phyloP scores from a whole-genome alignment of 495 filamentous ascomycete genomes.

The Astrothelium subdiscretum region DNA sequence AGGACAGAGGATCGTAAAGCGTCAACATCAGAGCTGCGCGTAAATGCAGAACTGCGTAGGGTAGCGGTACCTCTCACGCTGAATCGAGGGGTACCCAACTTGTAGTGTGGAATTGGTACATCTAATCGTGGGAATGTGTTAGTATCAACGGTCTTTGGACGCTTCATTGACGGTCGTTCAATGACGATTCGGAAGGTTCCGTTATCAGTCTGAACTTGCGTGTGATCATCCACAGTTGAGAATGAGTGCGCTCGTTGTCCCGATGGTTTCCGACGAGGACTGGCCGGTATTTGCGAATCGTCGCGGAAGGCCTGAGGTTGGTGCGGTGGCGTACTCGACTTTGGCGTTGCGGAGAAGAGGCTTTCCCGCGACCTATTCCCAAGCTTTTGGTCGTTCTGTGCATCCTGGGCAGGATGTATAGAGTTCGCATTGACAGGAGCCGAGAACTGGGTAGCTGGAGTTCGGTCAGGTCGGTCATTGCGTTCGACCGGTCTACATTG shows the following conservation, averaged over 20 bases:
- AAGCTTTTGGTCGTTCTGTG: constrained; percentile 27
- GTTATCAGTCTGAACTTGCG: constrained; percentile 38
- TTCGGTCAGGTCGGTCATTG: not conserved
- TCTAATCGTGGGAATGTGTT: constrained; percentile 49
- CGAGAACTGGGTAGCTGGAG: not conserved
- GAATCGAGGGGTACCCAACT: constrained; percentile 73
- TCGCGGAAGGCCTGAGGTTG: constrained; percentile 1
- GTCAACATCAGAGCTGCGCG: constrained; percentile 41
- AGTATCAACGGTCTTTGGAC: constrained; percentile 58
- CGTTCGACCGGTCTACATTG: not conserved
- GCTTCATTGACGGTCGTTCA: constrained; percentile 53
- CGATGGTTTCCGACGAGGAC: constrained; percentile 19
- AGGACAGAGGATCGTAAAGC: constrained; percentile 42
- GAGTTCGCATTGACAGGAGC: not conserved
- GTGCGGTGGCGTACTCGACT: constrained; percentile 7
- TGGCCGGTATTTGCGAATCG: not conserved
- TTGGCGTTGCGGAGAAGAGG: constrained; percentile 25
- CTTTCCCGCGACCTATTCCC: constrained; percentile 38
- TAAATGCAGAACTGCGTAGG: constrained; percentile 62
- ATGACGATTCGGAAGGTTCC: constrained; percentile 78
- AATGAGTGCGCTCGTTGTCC: constrained; percentile 50
- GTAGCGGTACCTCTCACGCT: constrained; percentile 66
- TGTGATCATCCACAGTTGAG: constrained; percentile 37
- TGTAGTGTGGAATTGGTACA: constrained; percentile 76
- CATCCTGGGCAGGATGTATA: constrained; percentile 27